Percentiles rank a stretch among this genome's conserved stretches.
Evolutionary conservation across 176 grass and related monocot species (phyloP).

Genomic region (Poa pratensis): DNA sequence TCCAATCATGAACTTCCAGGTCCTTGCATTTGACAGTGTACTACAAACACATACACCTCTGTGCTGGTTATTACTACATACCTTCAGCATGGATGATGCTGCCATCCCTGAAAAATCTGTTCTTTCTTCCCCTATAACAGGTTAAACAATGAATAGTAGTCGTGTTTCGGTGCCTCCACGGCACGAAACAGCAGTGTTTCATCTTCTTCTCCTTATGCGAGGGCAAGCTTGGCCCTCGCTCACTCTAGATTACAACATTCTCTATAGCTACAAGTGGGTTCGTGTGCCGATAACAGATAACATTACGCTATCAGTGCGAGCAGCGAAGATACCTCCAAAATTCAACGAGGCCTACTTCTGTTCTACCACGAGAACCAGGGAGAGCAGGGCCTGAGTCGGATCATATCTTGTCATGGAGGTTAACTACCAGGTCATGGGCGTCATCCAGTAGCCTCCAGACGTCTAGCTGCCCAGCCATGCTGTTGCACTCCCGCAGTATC

Average conservation of each 20-base stretch:
- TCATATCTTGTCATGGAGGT: conserved; percentile 94
- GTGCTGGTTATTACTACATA: conserved; percentile 23
- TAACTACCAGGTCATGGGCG: conserved; percentile 87
- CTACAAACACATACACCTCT: not conserved
- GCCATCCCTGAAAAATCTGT: conserved; percentile 45
- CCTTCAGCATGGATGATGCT: conserved; percentile 3
- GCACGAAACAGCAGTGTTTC: conserved; percentile 33
- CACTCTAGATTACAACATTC: conserved; percentile 48
- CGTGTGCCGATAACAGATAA: conserved; percentile 32
- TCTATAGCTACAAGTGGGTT: conserved; percentile 52
- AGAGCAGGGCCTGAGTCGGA: conserved; percentile 24
- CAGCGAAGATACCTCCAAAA: conserved; percentile 2
- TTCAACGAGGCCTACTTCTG: conserved; percentile 8
- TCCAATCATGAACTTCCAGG: conserved; percentile 10
- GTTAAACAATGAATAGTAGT: conserved; percentile 52
- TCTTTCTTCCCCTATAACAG: conserved; percentile 42
- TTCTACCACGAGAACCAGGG: not conserved
- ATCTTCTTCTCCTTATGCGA: conserved; percentile 20
- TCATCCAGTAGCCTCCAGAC: conserved; percentile 96
- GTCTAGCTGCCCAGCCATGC: conserved; percentile 86
- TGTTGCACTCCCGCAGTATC: conserved; percentile 90
- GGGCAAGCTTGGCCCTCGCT: conserved; percentile 18
- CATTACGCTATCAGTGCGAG: conserved; percentile 23
- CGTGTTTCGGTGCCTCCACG: conserved; percentile 31
- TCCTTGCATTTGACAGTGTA: not conserved